These are phyloP conservation scores for Colletotrichum falcatum DNA, from an alignment of 2,329 filamentous ascomycete species.

Conservation along the genomic window DNA sequence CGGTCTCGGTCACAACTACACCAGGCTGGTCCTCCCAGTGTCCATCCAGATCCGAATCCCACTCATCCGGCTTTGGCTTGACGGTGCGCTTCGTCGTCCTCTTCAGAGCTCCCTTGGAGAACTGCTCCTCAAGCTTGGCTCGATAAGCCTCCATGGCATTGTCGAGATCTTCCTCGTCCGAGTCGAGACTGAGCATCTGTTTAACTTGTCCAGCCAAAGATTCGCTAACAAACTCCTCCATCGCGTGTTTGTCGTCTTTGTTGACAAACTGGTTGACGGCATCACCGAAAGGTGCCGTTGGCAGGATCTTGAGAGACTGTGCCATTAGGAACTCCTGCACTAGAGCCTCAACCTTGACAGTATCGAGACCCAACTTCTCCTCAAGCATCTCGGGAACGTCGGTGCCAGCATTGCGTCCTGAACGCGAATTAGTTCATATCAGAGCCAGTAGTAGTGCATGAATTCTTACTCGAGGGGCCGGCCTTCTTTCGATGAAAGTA, in stretches of 20 bases:
- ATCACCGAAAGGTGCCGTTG: conserved; percentile 92
- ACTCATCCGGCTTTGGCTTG: conserved; percentile 81
- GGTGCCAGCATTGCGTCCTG: conserved; percentile 59
- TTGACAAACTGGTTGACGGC: conserved; percentile 93
- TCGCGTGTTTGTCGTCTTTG: conserved; percentile 94
- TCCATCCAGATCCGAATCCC: conserved; percentile 92
- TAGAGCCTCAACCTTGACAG: conserved; percentile 87
- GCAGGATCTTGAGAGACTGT: conserved; percentile 91
- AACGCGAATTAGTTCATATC: neutral
- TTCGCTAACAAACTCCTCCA: conserved; percentile 83
- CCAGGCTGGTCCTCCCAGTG: conserved; percentile 85
- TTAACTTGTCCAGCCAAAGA: conserved; percentile 78
- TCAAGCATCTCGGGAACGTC: conserved; percentile 74
- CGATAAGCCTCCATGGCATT: conserved; percentile 80
- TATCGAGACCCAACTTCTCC: conserved; percentile 75
- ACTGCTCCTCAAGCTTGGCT: conserved; percentile 76
- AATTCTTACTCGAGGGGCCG: conserved; percentile 57
- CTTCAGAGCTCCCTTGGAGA: conserved; percentile 73
- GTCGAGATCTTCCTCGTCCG: conserved; percentile 77
- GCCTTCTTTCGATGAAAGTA: conserved; percentile 93
- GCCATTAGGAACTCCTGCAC: conserved; percentile 89
- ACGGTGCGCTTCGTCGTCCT: conserved; percentile 61
- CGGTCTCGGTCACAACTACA: conserved; percentile 65
- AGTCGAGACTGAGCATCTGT: conserved; percentile 74
- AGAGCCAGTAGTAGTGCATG: conserved; percentile 6